Conservation (phyloP, 169 alveolate species). For the Miamiensis avidus region DNA sequence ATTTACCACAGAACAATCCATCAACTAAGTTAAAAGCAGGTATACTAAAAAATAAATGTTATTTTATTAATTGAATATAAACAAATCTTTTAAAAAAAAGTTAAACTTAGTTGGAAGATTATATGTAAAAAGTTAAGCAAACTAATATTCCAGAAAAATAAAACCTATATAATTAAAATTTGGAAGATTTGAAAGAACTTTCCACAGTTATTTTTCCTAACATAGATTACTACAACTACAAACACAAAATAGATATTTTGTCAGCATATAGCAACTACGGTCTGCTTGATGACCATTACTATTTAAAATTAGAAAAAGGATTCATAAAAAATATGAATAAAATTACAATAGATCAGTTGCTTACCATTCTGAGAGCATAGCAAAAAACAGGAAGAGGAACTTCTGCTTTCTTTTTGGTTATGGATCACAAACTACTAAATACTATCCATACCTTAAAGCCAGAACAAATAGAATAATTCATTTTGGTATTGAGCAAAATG, state of each 20-base stretch:
- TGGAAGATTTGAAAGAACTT: not conserved
- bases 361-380: not conserved
- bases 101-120: too few relatives aligned
- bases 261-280: not conserved
- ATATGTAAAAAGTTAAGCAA: too few relatives aligned
- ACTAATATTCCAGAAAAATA: too few relatives aligned
- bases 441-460: not conserved
- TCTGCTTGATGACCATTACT: not conserved
- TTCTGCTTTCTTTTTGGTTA: not conserved
- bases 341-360: not conserved
- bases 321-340: not conserved
- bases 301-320: not conserved
- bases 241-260: not conserved
- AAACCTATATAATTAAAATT: too few relatives aligned
- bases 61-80: too few relatives aligned
- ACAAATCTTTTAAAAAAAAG: too few relatives aligned
- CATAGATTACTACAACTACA: not conserved
- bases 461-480: too few relatives aligned
- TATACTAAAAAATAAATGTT: too few relatives aligned
- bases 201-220: not conserved
- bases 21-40: too few relatives aligned
- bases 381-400: not conserved
- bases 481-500: not conserved
- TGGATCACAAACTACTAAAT: not conserved
- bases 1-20: too few relatives aligned